These are phyloP conservation scores for Boletus reticuloceps DNA, from an alignment of 768 basidiomycete species.

Conservation along the genomic window DNA sequence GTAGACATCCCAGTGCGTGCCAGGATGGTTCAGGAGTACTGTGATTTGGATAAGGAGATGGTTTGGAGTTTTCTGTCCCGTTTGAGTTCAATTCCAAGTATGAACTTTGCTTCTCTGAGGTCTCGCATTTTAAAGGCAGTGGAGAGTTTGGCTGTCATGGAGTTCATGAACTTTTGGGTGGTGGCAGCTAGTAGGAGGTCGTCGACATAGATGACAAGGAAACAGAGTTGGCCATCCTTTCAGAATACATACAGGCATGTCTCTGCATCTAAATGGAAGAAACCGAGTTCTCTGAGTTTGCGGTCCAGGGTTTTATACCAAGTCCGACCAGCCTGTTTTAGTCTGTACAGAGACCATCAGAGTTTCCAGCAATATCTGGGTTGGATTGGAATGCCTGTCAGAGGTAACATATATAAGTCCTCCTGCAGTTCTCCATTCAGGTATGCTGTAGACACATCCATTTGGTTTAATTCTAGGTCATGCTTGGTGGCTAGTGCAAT, in stretches of 20 bases:
- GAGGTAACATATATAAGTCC: not conserved
- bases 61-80: not conserved
- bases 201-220: not conserved
- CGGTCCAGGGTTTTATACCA: not conserved
- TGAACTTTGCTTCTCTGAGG: slow-evolving; percentile 10
- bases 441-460: not conserved
- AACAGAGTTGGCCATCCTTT: not conserved
- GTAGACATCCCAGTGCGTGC: no score
- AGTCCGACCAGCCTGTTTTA: not conserved
- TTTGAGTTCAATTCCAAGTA: slow-evolving; percentile 33
- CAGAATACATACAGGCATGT: not conserved
- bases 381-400: no score
- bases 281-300: not conserved
- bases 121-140: not conserved
- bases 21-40: no score
- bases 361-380: no score
- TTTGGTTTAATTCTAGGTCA: not conserved
- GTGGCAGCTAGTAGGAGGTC: slow-evolving; percentile 3
- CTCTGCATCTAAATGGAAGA: not conserved
- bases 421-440: not conserved
- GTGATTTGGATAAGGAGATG: no score
- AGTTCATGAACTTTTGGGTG: not conserved
- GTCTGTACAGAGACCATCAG: no score
- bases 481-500: no score
- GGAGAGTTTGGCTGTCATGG: not conserved